These are phyloP conservation scores for Acacia confusa DNA, from an alignment of 306 rosid species.

Conservation along the genomic window DNA sequence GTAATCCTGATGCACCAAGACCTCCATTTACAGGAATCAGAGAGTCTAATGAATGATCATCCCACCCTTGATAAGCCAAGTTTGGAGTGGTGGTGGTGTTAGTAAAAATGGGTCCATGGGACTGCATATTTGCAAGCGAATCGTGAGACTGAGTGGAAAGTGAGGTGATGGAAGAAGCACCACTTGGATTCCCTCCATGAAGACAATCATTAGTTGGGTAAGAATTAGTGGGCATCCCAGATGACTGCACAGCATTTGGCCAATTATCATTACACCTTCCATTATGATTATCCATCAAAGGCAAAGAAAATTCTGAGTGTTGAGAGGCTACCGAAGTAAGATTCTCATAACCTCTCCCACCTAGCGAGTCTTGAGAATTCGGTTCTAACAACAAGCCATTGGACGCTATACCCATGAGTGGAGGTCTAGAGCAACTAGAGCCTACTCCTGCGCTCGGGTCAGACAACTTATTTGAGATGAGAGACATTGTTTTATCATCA, in stretches of 20 bases:
- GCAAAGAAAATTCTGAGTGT: slow-evolving; percentile 49
- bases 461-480: slow-evolving; percentile 49
- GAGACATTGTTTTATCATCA: slow-evolving; percentile 47
- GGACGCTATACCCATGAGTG: slow-evolving; percentile 40
- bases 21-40: slow-evolving; percentile 50
- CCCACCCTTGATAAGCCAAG: slow-evolving; percentile 64
- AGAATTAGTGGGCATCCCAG: slow-evolving; percentile 54
- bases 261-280: slow-evolving; percentile 57
- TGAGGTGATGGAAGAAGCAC: slow-evolving; percentile 49
- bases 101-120: slow-evolving; percentile 42
- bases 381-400: slow-evolving; percentile 48
- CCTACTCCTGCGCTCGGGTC: slow-evolving; percentile 50
- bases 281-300: slow-evolving; percentile 46
- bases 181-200: slow-evolving; percentile 46
- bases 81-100: slow-evolving; percentile 35
- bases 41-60: slow-evolving; percentile 52
- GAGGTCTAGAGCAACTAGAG: slow-evolving; percentile 37
- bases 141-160: slow-evolving; percentile 44
- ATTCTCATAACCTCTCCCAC: slow-evolving; percentile 48
- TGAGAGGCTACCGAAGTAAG: slow-evolving; percentile 50
- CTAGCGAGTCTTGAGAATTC: slow-evolving; percentile 45
- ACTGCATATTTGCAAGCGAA: slow-evolving; percentile 45
- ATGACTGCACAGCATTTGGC: slow-evolving; percentile 59
- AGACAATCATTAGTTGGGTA: slow-evolving; percentile 45
- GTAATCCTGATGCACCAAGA: slow-evolving; percentile 44